Evolutionary conservation across 208 protist genomes (phyloP).

Genomic region (Strigomonas culicis): DNA sequence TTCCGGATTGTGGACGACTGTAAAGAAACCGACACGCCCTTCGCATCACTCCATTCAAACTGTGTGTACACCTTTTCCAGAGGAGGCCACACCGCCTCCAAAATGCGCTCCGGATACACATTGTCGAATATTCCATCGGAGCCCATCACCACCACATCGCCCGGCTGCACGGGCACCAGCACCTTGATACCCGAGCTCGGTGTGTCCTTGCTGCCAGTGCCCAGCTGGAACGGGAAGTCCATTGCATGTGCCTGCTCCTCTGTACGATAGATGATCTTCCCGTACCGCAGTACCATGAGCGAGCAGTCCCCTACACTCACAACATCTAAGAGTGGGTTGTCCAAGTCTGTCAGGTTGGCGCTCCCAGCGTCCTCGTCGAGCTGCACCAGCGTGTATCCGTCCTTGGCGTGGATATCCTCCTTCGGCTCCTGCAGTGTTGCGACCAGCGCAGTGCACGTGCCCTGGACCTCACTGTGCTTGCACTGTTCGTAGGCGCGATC

Average conservation of each 20-base stretch:
- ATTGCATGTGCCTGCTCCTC: slow-evolving; percentile 62
- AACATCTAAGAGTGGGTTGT: slow-evolving; percentile 40
- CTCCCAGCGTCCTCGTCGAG: slow-evolving; percentile 17
- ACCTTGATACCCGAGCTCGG: slow-evolving; percentile 33
- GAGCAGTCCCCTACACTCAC: slow-evolving; percentile 62
- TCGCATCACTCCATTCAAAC: slow-evolving; percentile 19
- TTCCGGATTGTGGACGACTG: slow-evolving; percentile 7
- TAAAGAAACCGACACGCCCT: not conserved
- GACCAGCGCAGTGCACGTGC: slow-evolving; percentile 63
- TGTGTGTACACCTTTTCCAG: slow-evolving; percentile 23
- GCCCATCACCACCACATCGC: slow-evolving; percentile 65
- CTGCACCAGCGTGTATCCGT: slow-evolving; percentile 29
- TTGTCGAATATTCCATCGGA: slow-evolving; percentile 79
- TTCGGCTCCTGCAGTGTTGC: slow-evolving; percentile 50
- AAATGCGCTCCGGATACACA: slow-evolving; percentile 38
- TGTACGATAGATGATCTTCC: slow-evolving; percentile 33
- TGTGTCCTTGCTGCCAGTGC: slow-evolving; percentile 53
- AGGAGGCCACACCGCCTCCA: slow-evolving; percentile 35
- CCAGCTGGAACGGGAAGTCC: slow-evolving; percentile 69
- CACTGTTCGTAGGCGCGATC: slow-evolving; percentile 49
- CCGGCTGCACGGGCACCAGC: slow-evolving; percentile 38
- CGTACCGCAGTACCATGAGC: slow-evolving; percentile 45
- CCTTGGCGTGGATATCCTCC: slow-evolving; percentile 32
- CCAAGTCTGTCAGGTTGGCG: slow-evolving; percentile 9
- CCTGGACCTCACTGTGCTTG: slow-evolving; percentile 44